These are phyloP conservation scores for Parsonsia alboflavescens DNA, from an alignment of 257 asterid species.

Conservation along the genomic window DNA sequence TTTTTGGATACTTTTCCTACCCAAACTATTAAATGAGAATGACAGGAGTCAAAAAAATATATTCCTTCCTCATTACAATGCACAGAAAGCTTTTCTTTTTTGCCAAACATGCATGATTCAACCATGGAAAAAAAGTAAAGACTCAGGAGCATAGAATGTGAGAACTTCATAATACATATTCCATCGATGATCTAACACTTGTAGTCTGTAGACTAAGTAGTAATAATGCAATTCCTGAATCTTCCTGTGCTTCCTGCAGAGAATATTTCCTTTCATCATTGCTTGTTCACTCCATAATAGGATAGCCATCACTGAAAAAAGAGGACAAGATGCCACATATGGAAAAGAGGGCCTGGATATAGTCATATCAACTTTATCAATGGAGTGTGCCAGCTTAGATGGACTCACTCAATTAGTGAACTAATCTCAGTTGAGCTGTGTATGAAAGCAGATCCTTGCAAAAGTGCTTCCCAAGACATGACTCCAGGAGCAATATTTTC, in stretches of 20 bases:
- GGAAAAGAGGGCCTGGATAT: neutral
- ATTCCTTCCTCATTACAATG: neutral
- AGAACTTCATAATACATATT: neutral
- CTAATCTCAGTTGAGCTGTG: conserved; percentile 14
- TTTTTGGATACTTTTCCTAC: neutral
- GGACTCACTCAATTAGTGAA: conserved; percentile 14
- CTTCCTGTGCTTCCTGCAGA: neutral
- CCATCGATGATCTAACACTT: neutral
- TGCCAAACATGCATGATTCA: neutral
- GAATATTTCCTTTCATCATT: neutral
- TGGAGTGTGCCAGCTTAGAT: neutral
- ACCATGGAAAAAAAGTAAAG: neutral
- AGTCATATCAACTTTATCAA: neutral
- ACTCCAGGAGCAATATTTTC: conserved; percentile 27
- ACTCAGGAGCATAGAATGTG: neutral
- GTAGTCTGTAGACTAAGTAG: neutral
- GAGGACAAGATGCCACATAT: neutral
- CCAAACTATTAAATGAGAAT: neutral
- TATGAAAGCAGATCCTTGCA: conserved; percentile 17
- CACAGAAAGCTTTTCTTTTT: neutral
- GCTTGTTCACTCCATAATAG: neutral
- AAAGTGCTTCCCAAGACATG: conserved; percentile 28
- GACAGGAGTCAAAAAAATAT: neutral
- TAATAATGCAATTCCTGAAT: neutral
- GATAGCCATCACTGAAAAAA: neutral